Conservation (phyloP, 805 yeast genomes). For the Pichia nakasei region DNA sequence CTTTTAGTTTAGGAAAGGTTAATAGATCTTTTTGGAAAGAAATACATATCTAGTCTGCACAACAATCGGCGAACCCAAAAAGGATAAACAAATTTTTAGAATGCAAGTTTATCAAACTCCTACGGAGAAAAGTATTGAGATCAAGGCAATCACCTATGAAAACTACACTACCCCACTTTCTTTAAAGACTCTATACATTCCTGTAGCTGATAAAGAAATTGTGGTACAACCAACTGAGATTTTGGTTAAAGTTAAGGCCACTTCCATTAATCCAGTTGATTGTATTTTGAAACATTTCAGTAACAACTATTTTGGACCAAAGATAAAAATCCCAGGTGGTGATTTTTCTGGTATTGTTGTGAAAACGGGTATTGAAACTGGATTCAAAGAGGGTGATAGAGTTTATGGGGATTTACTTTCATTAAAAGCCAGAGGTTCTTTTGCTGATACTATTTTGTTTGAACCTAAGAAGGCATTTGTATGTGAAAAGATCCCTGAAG, state of each 20-base stretch:
- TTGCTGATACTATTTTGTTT: slow-evolving; percentile 36
- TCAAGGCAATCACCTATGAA: slow-evolving; percentile 13
- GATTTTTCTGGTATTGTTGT: slow-evolving; percentile 21
- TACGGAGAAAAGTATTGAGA: neutral
- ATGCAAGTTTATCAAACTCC: neutral
- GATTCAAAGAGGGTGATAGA: slow-evolving; percentile 15
- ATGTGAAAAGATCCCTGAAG: slow-evolving; percentile 35
- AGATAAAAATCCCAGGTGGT: slow-evolving; percentile 14
- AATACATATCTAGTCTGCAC: no score
- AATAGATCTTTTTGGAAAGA: no score
- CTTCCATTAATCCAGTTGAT: slow-evolving; percentile 19
- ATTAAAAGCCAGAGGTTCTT: slow-evolving; percentile 28
- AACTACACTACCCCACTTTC: slow-evolving; percentile 9
- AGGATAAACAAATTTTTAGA: slow-evolving; percentile 4
- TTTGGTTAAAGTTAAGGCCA: slow-evolving; percentile 14
- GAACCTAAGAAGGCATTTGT: slow-evolving; percentile 22
- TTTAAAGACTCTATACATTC: slow-evolving; percentile 7
- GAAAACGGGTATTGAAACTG: slow-evolving; percentile 14
- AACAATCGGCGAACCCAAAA: no score
- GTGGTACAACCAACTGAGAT: slow-evolving; percentile 12
- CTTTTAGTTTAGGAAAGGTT: no score
- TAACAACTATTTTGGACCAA: slow-evolving; percentile 7
- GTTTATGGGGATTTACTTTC: slow-evolving; percentile 13
- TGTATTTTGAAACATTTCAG: slow-evolving; percentile 7
- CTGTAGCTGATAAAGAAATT: slow-evolving; percentile 1